These are phyloP conservation scores for Clohesyomyces aquaticus DNA, from an alignment of 495 filamentous ascomycete genomes.

Conservation along the genomic window DNA sequence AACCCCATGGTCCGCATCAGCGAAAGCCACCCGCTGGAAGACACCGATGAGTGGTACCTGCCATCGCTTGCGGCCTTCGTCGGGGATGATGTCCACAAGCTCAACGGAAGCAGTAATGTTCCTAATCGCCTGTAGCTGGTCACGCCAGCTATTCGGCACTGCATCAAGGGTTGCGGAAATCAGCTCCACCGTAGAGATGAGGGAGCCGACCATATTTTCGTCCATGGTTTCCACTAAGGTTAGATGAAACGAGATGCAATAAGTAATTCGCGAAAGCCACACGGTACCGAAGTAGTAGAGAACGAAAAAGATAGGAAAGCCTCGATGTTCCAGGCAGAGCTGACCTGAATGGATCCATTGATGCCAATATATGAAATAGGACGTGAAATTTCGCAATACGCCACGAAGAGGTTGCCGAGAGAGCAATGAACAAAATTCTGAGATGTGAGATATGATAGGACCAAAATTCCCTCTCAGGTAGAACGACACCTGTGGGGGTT, in stretches of 20 bases:
- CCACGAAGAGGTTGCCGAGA: no score
- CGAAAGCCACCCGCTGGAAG: slow-evolving; percentile 55
- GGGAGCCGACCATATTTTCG: slow-evolving; percentile 12
- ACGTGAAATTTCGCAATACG: no score
- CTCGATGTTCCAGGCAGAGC: no score
- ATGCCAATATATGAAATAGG: no score
- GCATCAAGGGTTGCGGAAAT: slow-evolving; percentile 27
- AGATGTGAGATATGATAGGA: no score
- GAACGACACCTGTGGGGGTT: no score
- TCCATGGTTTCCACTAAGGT: slow-evolving; percentile 9
- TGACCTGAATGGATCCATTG: no score
- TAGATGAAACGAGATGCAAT: neutral
- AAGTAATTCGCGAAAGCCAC: no score
- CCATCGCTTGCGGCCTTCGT: slow-evolving; percentile 48
- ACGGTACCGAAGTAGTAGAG: no score
- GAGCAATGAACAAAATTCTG: no score
- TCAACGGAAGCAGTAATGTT: slow-evolving; percentile 46
- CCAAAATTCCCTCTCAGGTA: no score
- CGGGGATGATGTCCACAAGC: slow-evolving; percentile 43
- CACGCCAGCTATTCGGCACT: slow-evolving; percentile 27
- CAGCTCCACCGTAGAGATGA: slow-evolving; percentile 23
- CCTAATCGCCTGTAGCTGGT: slow-evolving; percentile 34
- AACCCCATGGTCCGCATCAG: slow-evolving; percentile 52
- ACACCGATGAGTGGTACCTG: slow-evolving; percentile 46
- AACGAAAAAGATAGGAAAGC: no score